These are phyloP conservation scores for Aspergillus alliaceus DNA, from an alignment of 2,329 filamentous ascomycete species.

Conservation along the genomic window DNA sequence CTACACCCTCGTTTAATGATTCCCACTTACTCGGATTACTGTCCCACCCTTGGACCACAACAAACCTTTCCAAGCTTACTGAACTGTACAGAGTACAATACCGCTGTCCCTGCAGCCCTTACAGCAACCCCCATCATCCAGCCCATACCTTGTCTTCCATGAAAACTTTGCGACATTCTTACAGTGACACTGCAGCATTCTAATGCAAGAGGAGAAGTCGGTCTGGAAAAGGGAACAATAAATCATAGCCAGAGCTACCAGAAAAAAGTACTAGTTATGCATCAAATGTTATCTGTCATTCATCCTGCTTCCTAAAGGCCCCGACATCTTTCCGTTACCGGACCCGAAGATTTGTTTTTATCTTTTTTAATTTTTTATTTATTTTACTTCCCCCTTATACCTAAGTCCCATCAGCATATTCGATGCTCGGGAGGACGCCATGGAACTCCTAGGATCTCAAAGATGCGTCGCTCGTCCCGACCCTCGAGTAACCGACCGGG, in stretches of 20 bases:
- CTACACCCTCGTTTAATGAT: not conserved
- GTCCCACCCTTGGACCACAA: not conserved
- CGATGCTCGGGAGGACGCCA: conserved; percentile 78
- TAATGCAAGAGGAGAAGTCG: conserved; percentile 15
- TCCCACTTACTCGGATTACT: not conserved
- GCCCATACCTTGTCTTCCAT: not conserved
- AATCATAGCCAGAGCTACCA: not conserved
- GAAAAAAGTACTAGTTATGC: not conserved
- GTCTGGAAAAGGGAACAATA: conserved; percentile 9
- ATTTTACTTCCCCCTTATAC: too few species aligned
- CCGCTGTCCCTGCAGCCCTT: conserved; percentile 1
- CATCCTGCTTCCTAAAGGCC: not conserved
- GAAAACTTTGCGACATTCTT: not conserved
- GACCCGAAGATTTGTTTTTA: too few species aligned
- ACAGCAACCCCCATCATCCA: not conserved
- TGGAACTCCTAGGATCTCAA: conserved; percentile 19
- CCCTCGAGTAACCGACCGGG: conserved; percentile 18
- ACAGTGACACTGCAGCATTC: conserved; percentile 2
- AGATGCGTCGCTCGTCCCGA: conserved; percentile 20
- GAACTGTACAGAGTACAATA: too few species aligned
- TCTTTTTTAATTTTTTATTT: too few species aligned
- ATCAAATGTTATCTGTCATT: conserved; percentile 16
- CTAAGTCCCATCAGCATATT: conserved; percentile 60
- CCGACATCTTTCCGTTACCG: not conserved
- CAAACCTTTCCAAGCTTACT: not conserved